These are phyloP conservation scores for Gossypium longicalyx DNA, from an alignment of 345 rosid genomes.

Conservation along the genomic window DNA sequence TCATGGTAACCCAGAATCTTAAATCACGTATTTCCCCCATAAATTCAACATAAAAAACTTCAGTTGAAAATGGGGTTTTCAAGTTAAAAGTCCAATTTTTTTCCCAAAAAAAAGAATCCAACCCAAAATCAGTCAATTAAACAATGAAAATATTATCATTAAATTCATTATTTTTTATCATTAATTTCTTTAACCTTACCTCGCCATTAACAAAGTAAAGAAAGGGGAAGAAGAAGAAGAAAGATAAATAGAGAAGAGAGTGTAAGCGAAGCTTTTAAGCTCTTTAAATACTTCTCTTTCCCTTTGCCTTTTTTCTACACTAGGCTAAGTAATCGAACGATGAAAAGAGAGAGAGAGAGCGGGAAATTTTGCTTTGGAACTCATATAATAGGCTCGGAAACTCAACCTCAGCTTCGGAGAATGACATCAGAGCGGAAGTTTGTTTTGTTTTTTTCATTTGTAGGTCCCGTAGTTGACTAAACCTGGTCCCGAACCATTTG, in stretches of 20 bases:
- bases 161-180: not conserved
- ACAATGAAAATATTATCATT: too few species aligned
- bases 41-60: too few species aligned
- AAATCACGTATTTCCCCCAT: not conserved
- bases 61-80: not conserved
- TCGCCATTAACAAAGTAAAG: slow-evolving; percentile 27
- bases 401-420: slow-evolving; percentile 35
- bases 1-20: not conserved
- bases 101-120: too few species aligned
- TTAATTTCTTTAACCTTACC: slow-evolving; percentile 25
- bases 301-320: slow-evolving; percentile 28
- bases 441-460: not conserved
- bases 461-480: slow-evolving; percentile 35
- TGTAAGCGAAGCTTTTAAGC: slow-evolving; percentile 11
- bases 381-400: slow-evolving; percentile 18
- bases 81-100: not conserved
- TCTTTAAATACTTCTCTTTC: too few species aligned
- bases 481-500: slow-evolving; percentile 23
- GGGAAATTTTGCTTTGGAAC: slow-evolving; percentile 30
- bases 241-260: not conserved
- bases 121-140: too few species aligned
- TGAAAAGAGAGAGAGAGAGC: slow-evolving; percentile 26
- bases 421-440: not conserved
- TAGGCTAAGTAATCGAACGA: slow-evolving; percentile 31
- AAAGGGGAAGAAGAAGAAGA: slow-evolving; percentile 3